Evolutionary conservation across 2,329 filamentous ascomycete genomes (phyloP).

Genomic region (Magnaporthiopsis rhizophila): DNA sequence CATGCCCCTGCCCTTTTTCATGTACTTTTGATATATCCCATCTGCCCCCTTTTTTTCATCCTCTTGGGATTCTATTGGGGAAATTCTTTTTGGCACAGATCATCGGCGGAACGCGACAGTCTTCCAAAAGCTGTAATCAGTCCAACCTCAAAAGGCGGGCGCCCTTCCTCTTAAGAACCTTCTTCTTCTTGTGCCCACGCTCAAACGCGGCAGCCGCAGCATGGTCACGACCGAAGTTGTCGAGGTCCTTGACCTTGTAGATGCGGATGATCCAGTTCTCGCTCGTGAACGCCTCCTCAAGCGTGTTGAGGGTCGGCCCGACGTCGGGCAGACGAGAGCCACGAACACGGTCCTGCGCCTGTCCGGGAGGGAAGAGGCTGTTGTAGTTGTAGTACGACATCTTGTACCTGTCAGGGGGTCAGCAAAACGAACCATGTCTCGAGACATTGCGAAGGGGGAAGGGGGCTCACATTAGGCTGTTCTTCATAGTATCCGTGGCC

Average conservation of each 20-base stretch:
- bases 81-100: not conserved
- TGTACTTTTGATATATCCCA: not conserved
- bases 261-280: constrained; percentile 99
- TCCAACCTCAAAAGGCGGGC: constrained; percentile 64
- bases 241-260: constrained; percentile 98
- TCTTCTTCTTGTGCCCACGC: constrained; percentile 78
- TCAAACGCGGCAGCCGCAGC: constrained; percentile 61
- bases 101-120: not conserved
- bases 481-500: constrained; percentile 94
- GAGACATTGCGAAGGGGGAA: not conserved
- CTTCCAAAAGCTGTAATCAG: constrained; percentile 30
- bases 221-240: constrained; percentile 91
- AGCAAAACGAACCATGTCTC: not conserved
- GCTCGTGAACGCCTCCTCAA: constrained; percentile 96
- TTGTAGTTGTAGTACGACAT: constrained; percentile 99
- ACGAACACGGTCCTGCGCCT: constrained; percentile 86
- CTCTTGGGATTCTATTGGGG: not conserved
- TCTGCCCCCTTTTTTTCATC: not conserved
- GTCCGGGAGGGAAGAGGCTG: constrained; percentile 80
- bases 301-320: constrained; percentile 74
- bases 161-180: constrained; percentile 63
- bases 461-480: constrained; percentile 85
- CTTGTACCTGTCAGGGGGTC: constrained; percentile 69
- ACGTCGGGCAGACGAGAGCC: constrained; percentile 71
- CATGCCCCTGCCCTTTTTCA: not conserved